Conservation (phyloP, 257 asterid species). For the Capsicum rhomboideum region DNA sequence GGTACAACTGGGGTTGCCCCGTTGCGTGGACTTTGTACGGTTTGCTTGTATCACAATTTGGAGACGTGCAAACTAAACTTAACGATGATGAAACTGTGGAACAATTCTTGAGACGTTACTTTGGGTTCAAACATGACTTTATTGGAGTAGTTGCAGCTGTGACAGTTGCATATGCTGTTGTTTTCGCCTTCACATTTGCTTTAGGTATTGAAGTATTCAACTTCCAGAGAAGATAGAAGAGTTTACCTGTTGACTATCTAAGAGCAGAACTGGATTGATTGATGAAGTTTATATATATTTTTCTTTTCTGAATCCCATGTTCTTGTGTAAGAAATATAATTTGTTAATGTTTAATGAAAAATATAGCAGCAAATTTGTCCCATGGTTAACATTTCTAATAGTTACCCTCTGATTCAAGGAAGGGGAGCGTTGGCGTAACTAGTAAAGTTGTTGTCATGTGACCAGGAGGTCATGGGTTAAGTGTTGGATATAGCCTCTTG, state of each 20-base stretch:
- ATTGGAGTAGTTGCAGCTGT: constrained; percentile 32
- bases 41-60: constrained; percentile 44
- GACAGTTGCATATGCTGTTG: constrained; percentile 14
- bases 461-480: too few relatives aligned
- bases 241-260: neutral
- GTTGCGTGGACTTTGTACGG: constrained; percentile 59
- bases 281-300: neutral
- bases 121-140: constrained; percentile 42
- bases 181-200: constrained; percentile 38
- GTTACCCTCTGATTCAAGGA: too few relatives aligned
- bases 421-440: too few relatives aligned
- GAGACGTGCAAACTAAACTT: constrained; percentile 19
- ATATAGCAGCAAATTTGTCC: too few relatives aligned
- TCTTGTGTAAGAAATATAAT: too few relatives aligned
- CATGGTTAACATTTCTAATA: too few relatives aligned
- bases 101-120: constrained; percentile 34
- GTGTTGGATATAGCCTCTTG: too few relatives aligned
- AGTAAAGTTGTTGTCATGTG: too few relatives aligned
- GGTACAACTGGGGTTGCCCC: constrained; percentile 65
- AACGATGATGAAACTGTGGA: constrained; percentile 11
- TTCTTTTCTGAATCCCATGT: too few relatives aligned
- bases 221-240: constrained; percentile 35
- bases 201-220: constrained; percentile 31
- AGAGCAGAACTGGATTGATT: neutral
- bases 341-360: too few relatives aligned